A percentile compares a stretch with the other conserved stretches of the same genome.
Conservation (phyloP, 768 basidiomycete species). For the Lactifluus pinguis region DNA sequence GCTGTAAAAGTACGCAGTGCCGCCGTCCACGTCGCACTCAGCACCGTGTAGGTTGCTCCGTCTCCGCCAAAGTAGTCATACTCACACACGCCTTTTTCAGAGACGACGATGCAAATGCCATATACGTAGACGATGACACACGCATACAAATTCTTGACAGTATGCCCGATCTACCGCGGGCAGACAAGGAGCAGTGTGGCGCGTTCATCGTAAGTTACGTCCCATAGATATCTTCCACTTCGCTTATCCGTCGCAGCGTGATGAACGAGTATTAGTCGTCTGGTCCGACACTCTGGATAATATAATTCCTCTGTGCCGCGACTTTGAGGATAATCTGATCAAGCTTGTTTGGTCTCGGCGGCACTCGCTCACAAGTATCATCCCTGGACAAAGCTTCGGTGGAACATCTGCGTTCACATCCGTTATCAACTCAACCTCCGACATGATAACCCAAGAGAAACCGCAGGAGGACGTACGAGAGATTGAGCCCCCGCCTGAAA, state of each 20-base stretch:
- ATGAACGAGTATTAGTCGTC: conserved; percentile 73
- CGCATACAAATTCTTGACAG: conserved; percentile 80
- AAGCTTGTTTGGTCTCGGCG: conserved; percentile 61
- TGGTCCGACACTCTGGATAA: conserved; percentile 81
- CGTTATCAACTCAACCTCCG: conserved; percentile 42
- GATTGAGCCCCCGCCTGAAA: background rate
- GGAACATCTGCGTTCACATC: conserved; percentile 31
- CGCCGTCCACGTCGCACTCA: conserved; percentile 69
- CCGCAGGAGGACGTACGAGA: conserved; percentile 13
- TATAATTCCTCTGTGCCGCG: conserved; percentile 63
- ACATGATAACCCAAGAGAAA: conserved; percentile 49
- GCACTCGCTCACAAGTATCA: conserved; percentile 15
- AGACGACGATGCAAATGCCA: conserved; percentile 46
- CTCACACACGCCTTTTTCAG: conserved; percentile 28
- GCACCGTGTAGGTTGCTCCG: conserved; percentile 45
- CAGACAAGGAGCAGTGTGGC: conserved; percentile 87
- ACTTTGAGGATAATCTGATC: conserved; percentile 73
- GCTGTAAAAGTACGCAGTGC: conserved; percentile 76
- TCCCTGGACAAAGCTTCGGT: conserved; percentile 26
- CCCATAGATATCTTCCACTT: background rate
- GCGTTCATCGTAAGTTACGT: conserved; percentile 63
- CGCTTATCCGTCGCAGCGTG: conserved; percentile 41
- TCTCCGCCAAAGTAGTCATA: background rate
- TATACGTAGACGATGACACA: conserved; percentile 70
- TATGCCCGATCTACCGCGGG: conserved; percentile 55